Base-by-base conservation (phyloP, 2,329 filamentous ascomycete genomes). In the Lecanosticta acicola region DNA sequence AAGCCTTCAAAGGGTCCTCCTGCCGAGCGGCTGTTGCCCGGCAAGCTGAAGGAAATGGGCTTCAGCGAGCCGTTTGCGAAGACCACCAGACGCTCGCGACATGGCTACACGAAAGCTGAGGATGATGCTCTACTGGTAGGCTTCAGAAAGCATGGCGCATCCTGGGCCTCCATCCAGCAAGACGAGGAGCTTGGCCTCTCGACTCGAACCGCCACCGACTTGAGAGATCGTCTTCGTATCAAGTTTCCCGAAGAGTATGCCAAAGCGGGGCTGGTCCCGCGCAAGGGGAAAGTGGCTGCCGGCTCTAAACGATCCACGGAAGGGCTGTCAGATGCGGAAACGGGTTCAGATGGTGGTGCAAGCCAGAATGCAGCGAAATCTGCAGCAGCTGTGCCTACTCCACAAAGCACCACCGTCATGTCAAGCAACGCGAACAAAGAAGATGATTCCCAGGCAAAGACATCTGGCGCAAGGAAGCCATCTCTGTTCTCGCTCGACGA, bases 181-280 rank as follows among this genome's bases (percentile, higher is more conserved):
- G 79, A 83, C 48, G 64, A 66, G 11, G 67, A 71, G 4, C 62
- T 82, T 2, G 70, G 72, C 10, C 70, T 83, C 36, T 58, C 62
- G 8, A 68, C 73, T 52, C 71, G 79, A 34, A 72, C 73, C 36
- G 69, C 76, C 13, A 80, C 78, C 1, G 80, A 83, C 56, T 59
- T 84, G 11, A 71, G 80, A 24, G 80, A 83, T 59, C 74, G 79
- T 3, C 80, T 83, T 52, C 71, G 80, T 13, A 80, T 77, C 5
- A 72, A 73, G 24, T 83, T 75, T 53, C 78, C 79, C 0, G 71
- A 79, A 21, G 68, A 73, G 14, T 83, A 81, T 57, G 70, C 69
- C 10, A 65, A 68, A 42, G 68, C 69, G n/a, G 73, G 73, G 4
- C 66, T 68, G 39, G 70, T 68, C 40, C 55, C 67, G 21, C 66